Evolutionary conservation across 345 rosid genomes (phyloP).

Genomic region (Erucastrum elatum): DNA sequence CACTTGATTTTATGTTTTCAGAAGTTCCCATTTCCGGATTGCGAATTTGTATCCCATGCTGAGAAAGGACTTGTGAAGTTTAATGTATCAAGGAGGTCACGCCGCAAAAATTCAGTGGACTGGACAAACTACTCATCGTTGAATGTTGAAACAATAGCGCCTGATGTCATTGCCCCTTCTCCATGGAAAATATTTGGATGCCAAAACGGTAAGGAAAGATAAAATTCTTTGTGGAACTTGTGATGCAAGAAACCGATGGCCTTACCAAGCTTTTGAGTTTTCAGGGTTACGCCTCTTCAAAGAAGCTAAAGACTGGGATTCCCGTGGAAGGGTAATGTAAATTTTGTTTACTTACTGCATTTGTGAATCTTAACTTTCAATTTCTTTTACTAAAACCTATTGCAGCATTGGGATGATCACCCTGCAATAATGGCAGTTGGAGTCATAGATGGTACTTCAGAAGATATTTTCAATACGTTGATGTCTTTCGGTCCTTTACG

Average conservation of each 20-base stretch:
- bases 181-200: constrained; percentile 97
- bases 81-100: constrained; percentile 47
- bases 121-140: constrained; percentile 50
- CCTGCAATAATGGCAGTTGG: constrained; percentile 99
- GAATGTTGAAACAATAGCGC: constrained; percentile 52
- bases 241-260: not conserved
- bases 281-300: constrained; percentile 89
- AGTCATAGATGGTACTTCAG: constrained; percentile 74
- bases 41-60: constrained; percentile 53
- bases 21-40: constrained; percentile 52
- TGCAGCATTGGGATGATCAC: constrained; percentile 86
- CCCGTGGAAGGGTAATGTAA: constrained; percentile 53
- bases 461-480: constrained; percentile 69
- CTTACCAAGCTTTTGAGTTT: constrained; percentile 20
- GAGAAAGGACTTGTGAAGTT: constrained; percentile 51
- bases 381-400: constrained; percentile 20
- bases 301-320: constrained; percentile 82
- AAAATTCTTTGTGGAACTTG: not conserved
- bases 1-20: constrained; percentile 32
- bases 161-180: constrained; percentile 89
- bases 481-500: constrained; percentile 86
- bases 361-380: not conserved
- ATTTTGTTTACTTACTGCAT: not conserved
- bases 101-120: constrained; percentile 50
- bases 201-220: constrained; percentile 60